phyloP scores from a whole-genome alignment of 257 asterid genomes.

The Petunia secreta region DNA sequence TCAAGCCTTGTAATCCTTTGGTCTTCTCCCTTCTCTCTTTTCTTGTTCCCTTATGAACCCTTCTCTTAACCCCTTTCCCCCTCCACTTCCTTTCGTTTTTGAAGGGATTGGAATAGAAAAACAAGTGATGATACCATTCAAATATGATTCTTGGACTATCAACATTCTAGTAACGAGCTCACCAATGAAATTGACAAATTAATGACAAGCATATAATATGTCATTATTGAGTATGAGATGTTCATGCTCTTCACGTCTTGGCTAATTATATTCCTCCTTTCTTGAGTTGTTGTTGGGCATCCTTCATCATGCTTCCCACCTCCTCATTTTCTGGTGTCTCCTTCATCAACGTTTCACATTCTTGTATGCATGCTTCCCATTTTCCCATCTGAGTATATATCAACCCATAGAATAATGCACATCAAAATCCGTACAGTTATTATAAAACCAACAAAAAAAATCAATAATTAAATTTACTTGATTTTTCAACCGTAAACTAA shows the following conservation, averaged over 20 bases:
- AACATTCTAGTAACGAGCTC: not conserved
- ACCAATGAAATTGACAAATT: not conserved
- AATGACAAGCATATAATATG: conserved; percentile 14
- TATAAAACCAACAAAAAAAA: not conserved
- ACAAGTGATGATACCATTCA: not conserved
- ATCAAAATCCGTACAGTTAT: not conserved
- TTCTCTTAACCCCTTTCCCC: conserved; percentile 7
- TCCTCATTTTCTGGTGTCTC: conserved; percentile 61
- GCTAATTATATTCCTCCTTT: conserved; percentile 24
- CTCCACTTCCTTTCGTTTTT: not conserved
- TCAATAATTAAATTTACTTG: not conserved
- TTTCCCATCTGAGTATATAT: conserved; percentile 47
- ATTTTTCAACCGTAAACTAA: not conserved
- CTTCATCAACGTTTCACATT: conserved; percentile 55
- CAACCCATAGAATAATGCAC: not conserved
- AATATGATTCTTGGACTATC: not conserved
- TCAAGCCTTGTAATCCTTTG: conserved; percentile 9
- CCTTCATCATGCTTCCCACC: conserved; percentile 49
- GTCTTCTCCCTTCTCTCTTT: not conserved
- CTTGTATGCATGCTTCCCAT: conserved; percentile 71
- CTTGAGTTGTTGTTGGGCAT: conserved; percentile 44
- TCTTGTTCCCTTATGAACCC: conserved; percentile 21
- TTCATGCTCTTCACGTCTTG: conserved; percentile 28
- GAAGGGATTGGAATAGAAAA: conserved; percentile 12
- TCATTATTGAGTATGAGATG: not conserved